Base-by-base conservation (phyloP, 1,139 yeast genomes). In the Saccharomycopsis hybrid region DNA sequence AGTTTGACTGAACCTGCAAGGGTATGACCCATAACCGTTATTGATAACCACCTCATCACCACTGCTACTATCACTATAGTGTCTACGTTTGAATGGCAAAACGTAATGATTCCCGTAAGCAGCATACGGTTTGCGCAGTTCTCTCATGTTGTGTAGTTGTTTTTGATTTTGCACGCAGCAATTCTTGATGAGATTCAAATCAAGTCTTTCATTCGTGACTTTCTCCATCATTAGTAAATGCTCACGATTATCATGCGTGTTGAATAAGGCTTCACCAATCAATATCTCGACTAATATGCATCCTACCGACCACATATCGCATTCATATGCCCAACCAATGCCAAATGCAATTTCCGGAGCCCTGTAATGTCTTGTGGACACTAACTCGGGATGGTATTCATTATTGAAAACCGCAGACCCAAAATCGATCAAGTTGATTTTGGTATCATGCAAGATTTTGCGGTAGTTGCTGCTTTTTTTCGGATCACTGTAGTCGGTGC, bases 301-400 rank as follows among this genome's bases (percentile, higher is more conserved):
- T 0, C 97, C 99, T 51, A 92, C 76, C 1, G 96, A 87, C 99
- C 98, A 94, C 68, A 92, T 72, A 65, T 94, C 99, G 66, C 98
- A 92, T 1, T 90, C 88, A 57, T 76, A 83, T 2, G 88, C 80
- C 92, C 98, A 94, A 38, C 97, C 97, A 36, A 80, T 75, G 1
- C 97, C 97, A 38, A 94, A 69, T 2, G 92, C 90, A 57, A 94
- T 89, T 64, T 94, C 99, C 0, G 98, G 98, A 0, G 98, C 98
- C 52, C 99, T 73, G 66, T 94, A 94, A 66, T 94, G 98, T 51
- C 99, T 74, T 2, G 98, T 92, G 11, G 96, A 86, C 8, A 94
- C 96, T 29, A 94, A 82, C 37, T 85, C 80, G 7, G 95, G 82
- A 68, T 94, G 99, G 63, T 86, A 90, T 67, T 94, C 98, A 65